Evolutionary conservation across 2,329 filamentous ascomycete species (phyloP).

Genomic region (Colletotrichum australisinense): DNA sequence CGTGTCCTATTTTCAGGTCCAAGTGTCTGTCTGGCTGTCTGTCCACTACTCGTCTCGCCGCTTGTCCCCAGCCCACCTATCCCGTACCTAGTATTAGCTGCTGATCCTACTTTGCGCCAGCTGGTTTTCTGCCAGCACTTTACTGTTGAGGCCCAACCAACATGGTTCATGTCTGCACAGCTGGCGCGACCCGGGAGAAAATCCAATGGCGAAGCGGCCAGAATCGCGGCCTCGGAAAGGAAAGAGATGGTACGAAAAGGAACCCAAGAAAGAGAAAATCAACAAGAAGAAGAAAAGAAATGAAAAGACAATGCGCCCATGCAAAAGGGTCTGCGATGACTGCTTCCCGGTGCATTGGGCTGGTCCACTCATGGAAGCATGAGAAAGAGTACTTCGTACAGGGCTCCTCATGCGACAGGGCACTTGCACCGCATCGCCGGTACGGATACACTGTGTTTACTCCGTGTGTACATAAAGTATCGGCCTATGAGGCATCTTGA

Average conservation of each 20-base stretch:
- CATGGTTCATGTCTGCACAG: background rate
- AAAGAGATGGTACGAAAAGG: background rate
- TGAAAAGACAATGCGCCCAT: background rate
- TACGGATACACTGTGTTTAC: constrained; percentile 29
- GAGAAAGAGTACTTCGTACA: constrained; percentile 2
- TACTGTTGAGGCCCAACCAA: background rate
- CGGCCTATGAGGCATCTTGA: background rate
- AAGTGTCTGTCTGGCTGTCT: background rate
- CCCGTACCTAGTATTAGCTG: background rate
- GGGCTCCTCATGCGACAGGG: constrained; percentile 7
- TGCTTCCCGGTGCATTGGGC: constrained; percentile 8
- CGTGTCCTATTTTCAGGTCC: constrained; percentile 2
- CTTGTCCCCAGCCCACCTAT: background rate
- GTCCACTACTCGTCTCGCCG: background rate
- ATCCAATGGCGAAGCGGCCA: background rate
- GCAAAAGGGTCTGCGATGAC: background rate
- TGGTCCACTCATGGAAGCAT: constrained; percentile 15
- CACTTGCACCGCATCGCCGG: constrained; percentile 26
- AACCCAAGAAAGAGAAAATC: background rate
- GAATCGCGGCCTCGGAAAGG: background rate
- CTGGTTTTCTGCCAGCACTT: background rate
- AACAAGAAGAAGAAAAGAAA: background rate
- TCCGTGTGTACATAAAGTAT: too few relatives aligned
- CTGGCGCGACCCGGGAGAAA: background rate
- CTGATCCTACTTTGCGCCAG: constrained; percentile 10